phyloP scores from a whole-genome alignment of 345 rosid genomes.

The Adansonia digitata region DNA sequence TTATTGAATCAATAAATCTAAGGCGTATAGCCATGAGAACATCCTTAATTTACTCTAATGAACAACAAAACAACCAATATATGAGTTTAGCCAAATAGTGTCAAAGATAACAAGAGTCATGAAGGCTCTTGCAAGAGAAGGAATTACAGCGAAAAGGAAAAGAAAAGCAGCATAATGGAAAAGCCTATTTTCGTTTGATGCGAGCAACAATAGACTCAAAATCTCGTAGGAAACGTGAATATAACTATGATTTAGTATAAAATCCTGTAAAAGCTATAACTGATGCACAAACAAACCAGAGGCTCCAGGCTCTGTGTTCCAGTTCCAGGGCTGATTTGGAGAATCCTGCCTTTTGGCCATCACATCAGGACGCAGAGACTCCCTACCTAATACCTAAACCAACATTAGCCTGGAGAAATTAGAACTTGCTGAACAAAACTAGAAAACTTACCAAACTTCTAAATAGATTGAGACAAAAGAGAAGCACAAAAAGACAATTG shows the following conservation, averaged over 20 bases:
- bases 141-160: not conserved
- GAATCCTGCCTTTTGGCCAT: slow-evolving; percentile 34
- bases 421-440: not conserved
- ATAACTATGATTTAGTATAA: not conserved
- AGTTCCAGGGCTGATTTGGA: slow-evolving; percentile 36
- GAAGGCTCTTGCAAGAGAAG: not conserved
- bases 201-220: not conserved
- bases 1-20: not conserved
- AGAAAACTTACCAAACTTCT: not conserved
- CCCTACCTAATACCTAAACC: slow-evolving; percentile 56
- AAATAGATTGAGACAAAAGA: not conserved
- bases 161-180: not conserved
- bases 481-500: not conserved
- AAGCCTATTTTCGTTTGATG: not conserved
- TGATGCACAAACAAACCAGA: slow-evolving; percentile 26
- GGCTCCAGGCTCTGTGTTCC: slow-evolving; percentile 36
- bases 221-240: not conserved
- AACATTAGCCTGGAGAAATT: not conserved
- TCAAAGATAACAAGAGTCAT: not conserved
- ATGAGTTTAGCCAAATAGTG: not conserved
- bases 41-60: not conserved
- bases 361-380: slow-evolving; percentile 32
- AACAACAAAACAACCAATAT: not conserved
- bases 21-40: not conserved
- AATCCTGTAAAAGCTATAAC: not conserved